A percentile compares a stretch with the other conserved stretches of the same genome.
These are phyloP conservation scores for Chlamydomonas incerta DNA, from an alignment of 139 green algal genomes.

Conservation along the genomic window DNA sequence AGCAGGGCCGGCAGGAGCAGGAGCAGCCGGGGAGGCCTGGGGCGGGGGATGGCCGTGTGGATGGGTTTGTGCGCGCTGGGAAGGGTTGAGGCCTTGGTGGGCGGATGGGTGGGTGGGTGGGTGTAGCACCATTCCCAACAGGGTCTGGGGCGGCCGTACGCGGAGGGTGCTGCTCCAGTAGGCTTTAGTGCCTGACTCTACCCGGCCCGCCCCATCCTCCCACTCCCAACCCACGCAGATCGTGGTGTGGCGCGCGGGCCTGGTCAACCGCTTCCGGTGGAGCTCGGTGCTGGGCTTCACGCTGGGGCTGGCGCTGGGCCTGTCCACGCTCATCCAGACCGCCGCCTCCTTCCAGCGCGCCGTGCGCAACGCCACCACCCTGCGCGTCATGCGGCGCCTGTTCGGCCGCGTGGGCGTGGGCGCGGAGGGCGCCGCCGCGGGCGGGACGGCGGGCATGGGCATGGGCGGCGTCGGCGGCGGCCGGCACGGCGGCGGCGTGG, in stretches of 20 bases:
- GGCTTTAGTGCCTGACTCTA: no score
- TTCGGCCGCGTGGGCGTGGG: not conserved
- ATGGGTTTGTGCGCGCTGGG: no score
- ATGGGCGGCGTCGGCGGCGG: not conserved
- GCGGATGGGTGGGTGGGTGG: no score
- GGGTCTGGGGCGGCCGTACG: no score
- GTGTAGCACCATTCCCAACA: no score
- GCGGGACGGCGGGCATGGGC: not conserved
- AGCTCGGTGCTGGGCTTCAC: conserved; percentile 31
- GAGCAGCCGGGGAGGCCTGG: no score
- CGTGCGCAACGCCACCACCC: not conserved
- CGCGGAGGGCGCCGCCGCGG: not conserved
- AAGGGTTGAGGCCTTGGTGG: no score
- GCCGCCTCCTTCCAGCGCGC: conserved; percentile 24
- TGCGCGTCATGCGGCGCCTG: not conserved
- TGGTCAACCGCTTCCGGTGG: conserved; percentile 7
- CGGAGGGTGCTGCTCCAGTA: no score
- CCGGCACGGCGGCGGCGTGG: not conserved
- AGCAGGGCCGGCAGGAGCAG: no score
- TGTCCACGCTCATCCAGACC: conserved; percentile 38
- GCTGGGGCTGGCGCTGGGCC: conserved; percentile 22
- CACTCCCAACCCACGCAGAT: not conserved
- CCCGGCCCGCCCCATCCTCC: not conserved
- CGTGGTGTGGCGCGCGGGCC: not conserved
- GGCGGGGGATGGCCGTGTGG: no score